These are phyloP conservation scores for Aspergillus sergii DNA, from an alignment of 2,329 filamentous ascomycete genomes.

Conservation along the genomic window DNA sequence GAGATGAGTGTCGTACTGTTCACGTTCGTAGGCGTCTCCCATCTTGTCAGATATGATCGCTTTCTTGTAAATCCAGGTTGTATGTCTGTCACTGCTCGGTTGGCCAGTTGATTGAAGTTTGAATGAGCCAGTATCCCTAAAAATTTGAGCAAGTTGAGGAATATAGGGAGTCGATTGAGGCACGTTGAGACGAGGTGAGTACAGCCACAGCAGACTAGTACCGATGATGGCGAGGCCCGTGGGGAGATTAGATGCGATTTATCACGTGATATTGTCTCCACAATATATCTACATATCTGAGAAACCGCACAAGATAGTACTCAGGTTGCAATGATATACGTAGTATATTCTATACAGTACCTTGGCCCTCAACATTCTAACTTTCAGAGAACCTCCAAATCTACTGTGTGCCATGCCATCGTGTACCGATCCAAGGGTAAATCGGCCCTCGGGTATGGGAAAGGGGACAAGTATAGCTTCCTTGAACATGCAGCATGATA, in stretches of 20 bases:
- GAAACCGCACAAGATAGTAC: neutral
- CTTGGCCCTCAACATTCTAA: neutral
- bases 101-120: neutral
- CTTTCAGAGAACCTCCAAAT: neutral
- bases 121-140: neutral
- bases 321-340: neutral
- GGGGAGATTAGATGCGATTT: neutral
- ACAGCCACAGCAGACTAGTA: neutral
- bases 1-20: slow-evolving; percentile 53
- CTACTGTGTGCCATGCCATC: slow-evolving; percentile 3
- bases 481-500: slow-evolving; percentile 6
- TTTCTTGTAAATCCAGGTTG: neutral
- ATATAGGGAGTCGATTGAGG: neutral
- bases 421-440: neutral
- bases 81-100: neutral
- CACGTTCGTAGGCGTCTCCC: slow-evolving; percentile 77
- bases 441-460: neutral
- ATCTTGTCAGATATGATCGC: slow-evolving; percentile 46
- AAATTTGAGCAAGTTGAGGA: neutral
- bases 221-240: slow-evolving; percentile 1
- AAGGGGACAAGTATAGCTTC: neutral
- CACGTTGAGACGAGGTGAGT: neutral
- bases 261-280: slow-evolving; percentile 11
- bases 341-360: slow-evolving; percentile 1
- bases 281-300: neutral